Evolutionary conservation across 2,329 filamentous ascomycete species (phyloP), one percentile per base, ranked within the genome.

Genomic region (Hymenoscyphus infarciens): DNA sequence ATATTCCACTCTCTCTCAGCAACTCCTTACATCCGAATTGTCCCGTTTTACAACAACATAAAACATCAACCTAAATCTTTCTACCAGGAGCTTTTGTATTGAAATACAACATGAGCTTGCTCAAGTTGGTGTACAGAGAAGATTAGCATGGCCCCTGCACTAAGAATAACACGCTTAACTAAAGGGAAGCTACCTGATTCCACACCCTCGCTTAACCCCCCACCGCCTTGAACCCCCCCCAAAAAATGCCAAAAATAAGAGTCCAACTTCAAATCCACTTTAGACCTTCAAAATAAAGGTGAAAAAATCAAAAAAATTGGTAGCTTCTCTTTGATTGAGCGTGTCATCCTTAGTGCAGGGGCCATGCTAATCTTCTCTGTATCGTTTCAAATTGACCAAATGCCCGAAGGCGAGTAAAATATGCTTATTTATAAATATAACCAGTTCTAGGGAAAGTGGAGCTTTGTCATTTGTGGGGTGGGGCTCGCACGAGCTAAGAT

Each of bases 301-400:
- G 63, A 49, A 15, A 63, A 52, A 53, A 22, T 49, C 71, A 84
- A 87, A 87, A 88, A 86, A 84, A 85, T 80, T 81, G 81, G 81
- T 82, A 84, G 85, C 83, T 85, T 87, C 87, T 89, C 87, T 89
- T 88, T 88, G 86, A 85, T 87, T 85, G 82, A 88, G 87, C 87
- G 88, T 92, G 89, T 93, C 90, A 94, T 93, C 90, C 90, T 94
- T 94, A 93, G 90, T 87, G 83, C 84, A 87, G 83, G 84, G 87
- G 87, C 87, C 87, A 90, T 90, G 87, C 88, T 90, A 89, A 88
- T 88, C 84, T 88, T 88, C 85, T 88, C 84, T 87, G 72, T 73
- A 85, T 85, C 81, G 82, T 83, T 84, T 83, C 82, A 84, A 85
- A 45, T 92, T 60, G 62, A 63, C 62, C 58, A 63, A 60, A 63